A percentile compares a stretch with the other conserved stretches of the same genome.
These are phyloP conservation scores for Stephania yunnanensis DNA, from an alignment of 164 flowering plant genomes.

Conservation along the genomic window DNA sequence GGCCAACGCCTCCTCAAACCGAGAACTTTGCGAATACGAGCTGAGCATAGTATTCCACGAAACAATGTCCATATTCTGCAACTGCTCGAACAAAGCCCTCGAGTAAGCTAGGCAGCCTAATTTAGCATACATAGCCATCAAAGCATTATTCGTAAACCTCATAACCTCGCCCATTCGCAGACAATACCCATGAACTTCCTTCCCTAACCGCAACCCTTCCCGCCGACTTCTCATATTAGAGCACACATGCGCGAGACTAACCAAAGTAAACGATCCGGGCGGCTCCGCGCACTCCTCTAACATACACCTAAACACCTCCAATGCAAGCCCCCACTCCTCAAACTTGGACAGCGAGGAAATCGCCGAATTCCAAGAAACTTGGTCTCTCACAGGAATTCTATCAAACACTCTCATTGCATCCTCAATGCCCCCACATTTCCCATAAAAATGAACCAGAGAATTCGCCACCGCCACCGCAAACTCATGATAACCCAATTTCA, in stretches of 20 bases:
- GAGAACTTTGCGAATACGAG: constrained; percentile 6
- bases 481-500: constrained; percentile 2
- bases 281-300: neutral
- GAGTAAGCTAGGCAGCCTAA: neutral
- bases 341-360: constrained; percentile 4
- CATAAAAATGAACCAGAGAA: constrained; percentile 8
- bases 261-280: constrained; percentile 12
- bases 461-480: constrained; percentile 3
- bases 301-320: constrained; percentile 6
- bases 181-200: constrained; percentile 11
- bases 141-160: constrained; percentile 10
- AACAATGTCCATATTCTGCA: constrained; percentile 5
- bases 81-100: constrained; percentile 1
- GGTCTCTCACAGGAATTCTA: constrained; percentile 1
- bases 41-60: constrained; percentile 13
- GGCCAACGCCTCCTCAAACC: constrained; percentile 6
- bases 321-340: constrained; percentile 12
- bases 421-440: constrained; percentile 4
- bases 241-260: constrained; percentile 9
- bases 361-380: neutral
- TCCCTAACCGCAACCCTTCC: constrained; percentile 7
- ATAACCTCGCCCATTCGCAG: constrained; percentile 1
- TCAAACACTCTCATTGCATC: constrained; percentile 2
- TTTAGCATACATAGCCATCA: constrained; percentile 13
- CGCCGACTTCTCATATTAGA: neutral